phyloP scores from a whole-genome alignment of 2,329 filamentous ascomycete genomes.

The Myriosclerotinia scirpicola region DNA sequence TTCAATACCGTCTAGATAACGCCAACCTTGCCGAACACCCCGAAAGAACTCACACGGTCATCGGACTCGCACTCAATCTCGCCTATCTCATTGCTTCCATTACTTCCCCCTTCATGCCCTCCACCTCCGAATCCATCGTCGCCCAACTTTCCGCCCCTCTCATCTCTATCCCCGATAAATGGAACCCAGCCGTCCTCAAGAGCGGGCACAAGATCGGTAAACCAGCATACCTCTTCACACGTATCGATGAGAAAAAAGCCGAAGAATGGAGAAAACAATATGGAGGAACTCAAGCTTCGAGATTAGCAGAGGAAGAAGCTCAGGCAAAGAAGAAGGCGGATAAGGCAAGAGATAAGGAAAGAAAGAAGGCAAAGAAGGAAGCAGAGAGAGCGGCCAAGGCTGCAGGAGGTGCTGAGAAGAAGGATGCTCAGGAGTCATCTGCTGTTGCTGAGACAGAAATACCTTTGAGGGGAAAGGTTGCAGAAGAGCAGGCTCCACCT shows the following conservation, averaged over 20 bases:
- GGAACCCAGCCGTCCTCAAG: conserved; percentile 60
- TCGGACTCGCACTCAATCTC: conserved; percentile 80
- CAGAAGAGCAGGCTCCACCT: conserved; percentile 40
- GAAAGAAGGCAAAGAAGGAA: conserved; percentile 48
- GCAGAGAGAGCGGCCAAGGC: conserved; percentile 40
- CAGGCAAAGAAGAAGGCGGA: conserved; percentile 40
- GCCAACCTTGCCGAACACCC: conserved; percentile 43
- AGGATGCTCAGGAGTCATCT: conserved; percentile 37
- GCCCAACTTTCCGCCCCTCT: conserved; percentile 65
- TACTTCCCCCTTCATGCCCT: conserved; percentile 81
- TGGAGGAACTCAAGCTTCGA: conserved; percentile 64
- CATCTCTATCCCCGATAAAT: conserved; percentile 64
- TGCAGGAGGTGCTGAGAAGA: conserved; percentile 36
- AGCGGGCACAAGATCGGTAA: conserved; percentile 80
- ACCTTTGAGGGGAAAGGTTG: conserved; percentile 36
- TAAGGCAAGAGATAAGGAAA: conserved; percentile 47
- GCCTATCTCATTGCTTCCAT: conserved; percentile 78
- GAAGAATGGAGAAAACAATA: conserved; percentile 80
- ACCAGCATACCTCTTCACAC: conserved; percentile 76
- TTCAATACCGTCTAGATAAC: conserved; percentile 49
- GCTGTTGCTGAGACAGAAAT: conserved; percentile 29
- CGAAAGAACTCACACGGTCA: conserved; percentile 45
- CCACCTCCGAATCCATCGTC: conserved; percentile 73
- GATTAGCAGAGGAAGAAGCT: conserved; percentile 70
- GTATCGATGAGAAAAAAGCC: conserved; percentile 78